Base-by-base conservation (phyloP, 1,284 basidiomycete genomes). In the Xerocomus nothofagi region DNA sequence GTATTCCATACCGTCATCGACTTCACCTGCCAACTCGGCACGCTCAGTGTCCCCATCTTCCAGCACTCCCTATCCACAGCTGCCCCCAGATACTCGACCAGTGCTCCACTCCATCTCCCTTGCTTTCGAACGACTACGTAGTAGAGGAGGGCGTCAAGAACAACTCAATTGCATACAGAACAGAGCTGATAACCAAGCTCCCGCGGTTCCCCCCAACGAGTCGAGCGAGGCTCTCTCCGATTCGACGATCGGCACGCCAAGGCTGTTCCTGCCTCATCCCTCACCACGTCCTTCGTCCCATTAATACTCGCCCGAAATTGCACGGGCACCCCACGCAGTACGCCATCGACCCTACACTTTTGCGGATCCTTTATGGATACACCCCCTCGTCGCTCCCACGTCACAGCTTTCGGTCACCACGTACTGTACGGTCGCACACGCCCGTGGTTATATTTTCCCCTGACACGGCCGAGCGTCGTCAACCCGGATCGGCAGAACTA, bases 1-100 rank as follows among this genome's bases (percentile, higher is more conserved):
- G 0, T 53, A 59, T n/a, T 6, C 39, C 2, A 21, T 32, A 0
- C 8, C 49, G 1, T 56, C 34, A n/a, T 27, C 32, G 3, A 10
- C n/a, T 12, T 17, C 32, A 12, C 4, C 32, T 8, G 14, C 26
- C 17, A 6, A 14, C 7, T 51, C 29, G 5, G 15, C 4, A 3
- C 14, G 20, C 5, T 43, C 45, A 3, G 2, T 3, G 4, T 41
- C 46, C 3, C 21, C 39, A 5, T 15, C n/a, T 9, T 18, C 40
- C 5, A 4, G n/a, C n/a, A n/a, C 49, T 6, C 31, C 31, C 11
- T 3, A 9, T 9, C 42, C 24, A 5, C n/a, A 18, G 17, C 0
- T 12, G 4, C 34, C 41, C 12, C 6, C n/a, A 3, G n/a, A 7
- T 8, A 3, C 6, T 27, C 6, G 40, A 50, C 9, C 6, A 1